Base-by-base conservation (phyloP, 2,329 filamentous ascomycete species). In the Xylaria arbuscula region DNA sequence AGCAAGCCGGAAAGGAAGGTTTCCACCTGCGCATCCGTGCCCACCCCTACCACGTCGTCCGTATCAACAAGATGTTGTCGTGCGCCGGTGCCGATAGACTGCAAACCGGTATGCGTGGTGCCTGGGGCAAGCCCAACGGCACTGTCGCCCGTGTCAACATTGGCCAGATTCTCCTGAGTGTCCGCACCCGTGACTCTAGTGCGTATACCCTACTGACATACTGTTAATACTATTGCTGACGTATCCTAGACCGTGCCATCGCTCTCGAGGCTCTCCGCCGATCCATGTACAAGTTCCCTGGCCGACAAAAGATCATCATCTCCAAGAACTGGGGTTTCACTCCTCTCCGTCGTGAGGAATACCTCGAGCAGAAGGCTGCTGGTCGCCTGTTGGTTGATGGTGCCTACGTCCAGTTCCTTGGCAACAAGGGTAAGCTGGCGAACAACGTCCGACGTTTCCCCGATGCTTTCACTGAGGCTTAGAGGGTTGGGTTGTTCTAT, bases 1-100 rank as follows among this genome's bases (percentile, higher is more conserved):
- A 92, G 88, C 83, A 85, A 78, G 83, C 85, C 78, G 90, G 90
- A 83, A 92, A 92, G 87, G 90, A 92, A 81, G 83, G 85, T 81
- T 92, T 92, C 88, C 90, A 92, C 83, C 85, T 92, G 77, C 89
- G 90, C 79, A 88, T 92, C 81, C 90, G 96, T 83, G 94, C 94
- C 82, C 96, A 99, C 90, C 96, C 96, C 77, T 99, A 93, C 93
- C 96, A 99, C 90, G 96, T 99, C 87, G 92, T 99, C 89, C 96
- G 96, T 87, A 99, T 99, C 94, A 99, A 99, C 94, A 99, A 99
- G 93, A 99, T 99, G 96, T 95, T 99, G 93, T 98, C 96, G 83
- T 99, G 96, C 86, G 96, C 96, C 82, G 96, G 96, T 90, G 96
- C 96, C 91, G 96, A 99, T 98, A 94, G 96, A 92, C 89, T 99